Evolutionary conservation across 441 rosid genomes (phyloP), one percentile per base, ranked within the genome.

Genomic region (Pelargonium exstipulatum): DNA sequence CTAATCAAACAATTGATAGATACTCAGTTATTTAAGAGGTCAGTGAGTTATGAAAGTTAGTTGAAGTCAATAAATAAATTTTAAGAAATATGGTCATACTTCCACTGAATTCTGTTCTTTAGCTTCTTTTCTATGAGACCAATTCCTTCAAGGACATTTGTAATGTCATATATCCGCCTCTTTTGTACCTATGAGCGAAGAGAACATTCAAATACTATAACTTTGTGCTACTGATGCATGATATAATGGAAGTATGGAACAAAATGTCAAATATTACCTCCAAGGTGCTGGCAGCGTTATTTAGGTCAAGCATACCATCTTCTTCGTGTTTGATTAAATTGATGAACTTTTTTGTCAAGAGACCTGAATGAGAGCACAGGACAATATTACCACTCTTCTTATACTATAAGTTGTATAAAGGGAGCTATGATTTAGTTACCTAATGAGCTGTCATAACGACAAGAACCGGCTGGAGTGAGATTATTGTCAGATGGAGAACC

Each of bases 141-240:
- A 83, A 90, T 89, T 73, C 99, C 99, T 89, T 90, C 99, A 53
- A 95, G 84, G 72, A 95, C 99, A 86, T 92, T 95, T 80, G 97
- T 95, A 75, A 95, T 92, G 79, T 95, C 99, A 74, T 95, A 95
- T 78, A 95, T 90, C 72, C 99, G 84, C 75, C 97, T 87, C 82
- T 94, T 95, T 90, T 95, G 97, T 71, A 95, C 99, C 99, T 94
- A 79, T 29, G 68, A 71, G 60, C 60, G 74, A 26, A 68, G 72
- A 72, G 68, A 42, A 71, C 57, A 73, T 75, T 68, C 66, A 71
- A 75, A 66, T 69, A 64, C 70, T 62, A 67, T 45, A 61, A 76
- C 49, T 74, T 67, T 35, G 53, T 1, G 22, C 4, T 40, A 66
- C 60, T 53, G 9, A 53, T 53, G 60, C 37, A 48, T 16, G 49